Conservation (phyloP, 1,284 basidiomycete genomes). For the Nidula niveotomentosa region DNA sequence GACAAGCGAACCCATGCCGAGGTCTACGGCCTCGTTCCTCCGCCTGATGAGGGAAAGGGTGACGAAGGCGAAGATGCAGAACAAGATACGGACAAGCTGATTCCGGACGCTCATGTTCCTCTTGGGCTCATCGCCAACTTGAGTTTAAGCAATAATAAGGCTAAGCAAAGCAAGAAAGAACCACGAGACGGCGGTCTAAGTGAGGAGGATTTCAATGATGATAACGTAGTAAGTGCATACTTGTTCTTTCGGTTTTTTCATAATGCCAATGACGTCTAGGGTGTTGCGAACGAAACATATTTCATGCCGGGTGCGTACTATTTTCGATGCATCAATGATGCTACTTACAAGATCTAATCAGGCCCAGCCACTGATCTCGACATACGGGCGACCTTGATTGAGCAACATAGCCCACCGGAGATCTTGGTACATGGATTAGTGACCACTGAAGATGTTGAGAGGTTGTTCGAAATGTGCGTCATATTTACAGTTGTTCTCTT, state of each 20-base stretch:
- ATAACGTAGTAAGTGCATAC: conserved; percentile 55
- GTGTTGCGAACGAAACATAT: conserved; percentile 80
- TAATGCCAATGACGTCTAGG: conserved; percentile 27
- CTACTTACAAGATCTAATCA: conserved; percentile 16
- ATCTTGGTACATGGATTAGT: conserved; percentile 82
- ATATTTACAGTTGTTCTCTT: neutral
- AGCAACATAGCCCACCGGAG: conserved; percentile 79
- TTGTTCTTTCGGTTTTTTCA: conserved; percentile 1
- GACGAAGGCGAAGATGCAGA: conserved; percentile 23
- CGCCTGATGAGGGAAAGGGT: conserved; percentile 21
- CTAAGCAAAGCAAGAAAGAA: conserved; percentile 35
- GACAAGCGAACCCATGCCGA: conserved; percentile 16
- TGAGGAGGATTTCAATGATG: conserved; percentile 53
- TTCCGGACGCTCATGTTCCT: conserved; percentile 70
- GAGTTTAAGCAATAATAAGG: conserved; percentile 53
- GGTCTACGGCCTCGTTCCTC: conserved; percentile 14
- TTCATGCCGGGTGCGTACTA: conserved; percentile 67
- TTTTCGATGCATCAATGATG: neutral
- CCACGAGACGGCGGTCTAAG: conserved; percentile 31
- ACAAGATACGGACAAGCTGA: conserved; percentile 36
- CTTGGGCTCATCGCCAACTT: conserved; percentile 73
- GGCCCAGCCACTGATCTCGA: conserved; percentile 71
- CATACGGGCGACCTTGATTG: conserved; percentile 72
- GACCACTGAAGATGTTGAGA: conserved; percentile 78
- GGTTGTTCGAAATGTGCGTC: conserved; percentile 80